phyloP scores from a whole-genome alignment of 129 eudicot genomes.

The Cynara cardunculus region DNA sequence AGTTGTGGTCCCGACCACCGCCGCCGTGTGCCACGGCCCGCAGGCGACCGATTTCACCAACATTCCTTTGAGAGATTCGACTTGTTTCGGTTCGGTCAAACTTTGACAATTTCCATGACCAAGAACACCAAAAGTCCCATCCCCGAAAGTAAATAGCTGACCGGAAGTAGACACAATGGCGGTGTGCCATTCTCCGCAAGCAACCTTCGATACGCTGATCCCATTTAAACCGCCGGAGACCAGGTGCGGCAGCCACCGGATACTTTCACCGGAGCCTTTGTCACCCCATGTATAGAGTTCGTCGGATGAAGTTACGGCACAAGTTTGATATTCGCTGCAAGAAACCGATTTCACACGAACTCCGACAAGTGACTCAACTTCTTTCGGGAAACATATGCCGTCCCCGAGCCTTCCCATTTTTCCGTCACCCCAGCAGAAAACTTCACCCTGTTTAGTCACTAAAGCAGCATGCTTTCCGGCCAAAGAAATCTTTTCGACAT shows the following conservation, averaged over 20 bases:
- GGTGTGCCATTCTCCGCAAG: constrained; percentile 68
- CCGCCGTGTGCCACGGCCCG: constrained; percentile 77
- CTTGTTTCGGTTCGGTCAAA: constrained; percentile 50
- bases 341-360: constrained; percentile 38
- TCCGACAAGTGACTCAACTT: constrained; percentile 40
- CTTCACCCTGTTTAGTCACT: constrained; percentile 55
- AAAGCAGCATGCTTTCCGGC: constrained; percentile 45
- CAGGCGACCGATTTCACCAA: constrained; percentile 55
- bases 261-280: constrained; percentile 23
- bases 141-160: constrained; percentile 53
- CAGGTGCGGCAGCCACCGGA: constrained; percentile 47
- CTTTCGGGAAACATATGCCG: constrained; percentile 37
- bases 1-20: constrained; percentile 40
- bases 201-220: constrained; percentile 32
- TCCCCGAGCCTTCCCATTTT: constrained; percentile 47
- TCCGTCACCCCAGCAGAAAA: constrained; percentile 67
- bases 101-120: constrained; percentile 57
- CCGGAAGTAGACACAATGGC: constrained; percentile 50
- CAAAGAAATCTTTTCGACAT: constrained; percentile 38
- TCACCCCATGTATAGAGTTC: constrained; percentile 69
- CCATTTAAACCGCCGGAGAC: constrained; percentile 46
- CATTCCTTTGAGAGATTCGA: constrained; percentile 46
- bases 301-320: constrained; percentile 47
- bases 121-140: constrained; percentile 72
- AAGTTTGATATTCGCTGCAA: constrained; percentile 66